Base-by-base conservation (phyloP, 192 early-diverging fungal genomes). In the Entomortierella beljakovae region DNA sequence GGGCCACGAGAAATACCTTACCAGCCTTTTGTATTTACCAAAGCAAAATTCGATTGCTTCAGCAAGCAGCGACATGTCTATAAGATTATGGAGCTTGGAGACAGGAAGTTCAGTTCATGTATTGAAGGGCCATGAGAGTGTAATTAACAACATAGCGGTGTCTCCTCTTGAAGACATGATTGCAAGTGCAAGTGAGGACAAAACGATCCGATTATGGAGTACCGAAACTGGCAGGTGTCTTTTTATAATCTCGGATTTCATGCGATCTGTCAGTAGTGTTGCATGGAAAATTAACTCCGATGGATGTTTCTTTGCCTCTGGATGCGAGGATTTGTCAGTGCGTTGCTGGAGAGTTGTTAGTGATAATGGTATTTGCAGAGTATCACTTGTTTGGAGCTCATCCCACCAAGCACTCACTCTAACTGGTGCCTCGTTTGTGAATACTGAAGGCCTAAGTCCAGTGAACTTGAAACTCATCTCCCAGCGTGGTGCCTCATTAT, bases 321-420 rank as follows among this genome's bases (percentile, higher is more conserved):
- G 35, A 23, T 43, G 53, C 31, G 5, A 34, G 6, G 51, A 65
- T 65, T 38, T 16, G 33, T 43, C 64, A 23, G 64, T 65, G 9
- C 51, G 62, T 5, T 6, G 51, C 33, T 64, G 62, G 62, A 15
- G 37, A 35, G 62, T 64, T 20, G 25, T 33, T 33, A 33, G 46
- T 2, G 38, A 60, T 2, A 8, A 18, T 43, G 42, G 42, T 18
- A 10, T n/a, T 23, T 26, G 22, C 51, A 25, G 33, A 8, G 22
- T 56, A 29, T 32, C 28, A 25, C 29, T 56, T 7, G 28, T 18
- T 8, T 56, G 54, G 54, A 29, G 26, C 54, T 32, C 25, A 56
- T 10, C 54, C 28, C 25, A 56, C 5, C 16, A 56, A 7, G 29
- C 3, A 7, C 54, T 56, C 29, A 6, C 29, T 56, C 26, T 56